phyloP scores from a whole-genome alignment of 306 rosid genomes.

The Neltuma alba region DNA sequence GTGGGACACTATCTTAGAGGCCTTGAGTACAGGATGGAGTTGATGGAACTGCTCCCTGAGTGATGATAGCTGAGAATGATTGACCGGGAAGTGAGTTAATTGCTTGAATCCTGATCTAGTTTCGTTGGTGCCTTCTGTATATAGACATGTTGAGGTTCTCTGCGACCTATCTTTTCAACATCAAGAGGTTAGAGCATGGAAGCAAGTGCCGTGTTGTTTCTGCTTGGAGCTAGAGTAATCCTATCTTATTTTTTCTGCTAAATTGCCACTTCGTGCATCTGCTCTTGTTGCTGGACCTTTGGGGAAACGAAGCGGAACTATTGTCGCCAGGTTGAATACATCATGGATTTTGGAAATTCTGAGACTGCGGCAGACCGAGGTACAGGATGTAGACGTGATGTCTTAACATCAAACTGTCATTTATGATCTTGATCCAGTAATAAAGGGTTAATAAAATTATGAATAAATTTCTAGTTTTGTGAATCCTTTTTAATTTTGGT shows the following conservation, averaged over 20 bases:
- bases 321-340: conserved; percentile 25
- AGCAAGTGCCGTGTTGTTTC: conserved; percentile 13
- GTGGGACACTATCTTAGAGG: conserved; percentile 88
- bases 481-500: neutral
- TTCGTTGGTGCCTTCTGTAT: conserved; percentile 41
- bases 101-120: conserved; percentile 43
- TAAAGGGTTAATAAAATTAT: conserved; percentile 8
- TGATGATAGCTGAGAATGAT: conserved; percentile 49
- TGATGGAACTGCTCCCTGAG: conserved; percentile 71
- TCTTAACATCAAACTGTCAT: neutral
- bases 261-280: conserved; percentile 9
- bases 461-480: neutral
- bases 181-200: conserved; percentile 23
- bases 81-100: conserved; percentile 42
- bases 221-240: conserved; percentile 10
- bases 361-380: conserved; percentile 13
- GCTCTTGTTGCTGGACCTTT: conserved; percentile 20
- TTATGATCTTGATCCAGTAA: conserved; percentile 10
- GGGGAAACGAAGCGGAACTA: conserved; percentile 22
- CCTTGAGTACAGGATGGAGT: conserved; percentile 86
- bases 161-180: conserved; percentile 27
- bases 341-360: conserved; percentile 30
- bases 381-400: conserved; percentile 19
- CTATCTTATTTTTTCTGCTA: neutral
- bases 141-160: conserved; percentile 31